A percentile compares a stretch with the other conserved stretches of the same genome.
phyloP scores from a whole-genome alignment of 371 early-diverging fungal genomes.

The Syncephalastrum sp. region DNA sequence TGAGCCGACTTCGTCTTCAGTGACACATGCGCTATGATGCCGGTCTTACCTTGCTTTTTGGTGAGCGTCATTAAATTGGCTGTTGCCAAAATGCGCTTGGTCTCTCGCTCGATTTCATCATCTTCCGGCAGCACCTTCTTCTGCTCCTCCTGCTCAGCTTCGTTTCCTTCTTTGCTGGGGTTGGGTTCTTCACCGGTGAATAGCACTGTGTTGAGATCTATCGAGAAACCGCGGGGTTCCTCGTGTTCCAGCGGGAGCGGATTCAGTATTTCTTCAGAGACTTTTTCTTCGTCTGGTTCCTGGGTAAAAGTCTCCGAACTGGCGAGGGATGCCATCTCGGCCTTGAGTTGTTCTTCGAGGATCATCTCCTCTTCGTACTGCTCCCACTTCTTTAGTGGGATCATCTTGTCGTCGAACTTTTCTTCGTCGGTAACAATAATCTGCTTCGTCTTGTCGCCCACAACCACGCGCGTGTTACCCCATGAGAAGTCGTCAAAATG shows the following conservation, averaged over 20 bases:
- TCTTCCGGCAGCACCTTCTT: constrained; percentile 72
- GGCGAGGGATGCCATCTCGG: too few species aligned
- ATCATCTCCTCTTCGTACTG: constrained; percentile 76
- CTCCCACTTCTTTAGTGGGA: constrained; percentile 61
- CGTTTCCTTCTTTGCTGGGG: too few species aligned
- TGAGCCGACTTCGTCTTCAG: background rate
- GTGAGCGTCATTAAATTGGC: constrained; percentile 81
- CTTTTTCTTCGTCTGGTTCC: background rate
- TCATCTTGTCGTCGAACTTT: constrained; percentile 59
- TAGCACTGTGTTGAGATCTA: background rate
- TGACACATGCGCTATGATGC: background rate
- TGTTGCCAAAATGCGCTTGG: constrained; percentile 70
- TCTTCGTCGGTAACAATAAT: constrained; percentile 49
- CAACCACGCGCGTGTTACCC: constrained; percentile 94
- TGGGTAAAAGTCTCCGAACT: constrained; percentile 1
- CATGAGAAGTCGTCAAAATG: constrained; percentile 99
- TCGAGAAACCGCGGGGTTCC: constrained; percentile 1
- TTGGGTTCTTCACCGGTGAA: background rate
- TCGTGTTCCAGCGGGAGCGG: background rate
- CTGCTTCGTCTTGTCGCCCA: constrained; percentile 61
- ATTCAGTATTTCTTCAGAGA: background rate
- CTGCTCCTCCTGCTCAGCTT: constrained; percentile 4
- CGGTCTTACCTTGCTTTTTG: constrained; percentile 69
- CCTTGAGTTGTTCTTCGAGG: too few species aligned
- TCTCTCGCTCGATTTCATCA: constrained; percentile 80